phyloP scores from a whole-genome alignment of 306 rosid genomes.

The Betula pendula region DNA sequence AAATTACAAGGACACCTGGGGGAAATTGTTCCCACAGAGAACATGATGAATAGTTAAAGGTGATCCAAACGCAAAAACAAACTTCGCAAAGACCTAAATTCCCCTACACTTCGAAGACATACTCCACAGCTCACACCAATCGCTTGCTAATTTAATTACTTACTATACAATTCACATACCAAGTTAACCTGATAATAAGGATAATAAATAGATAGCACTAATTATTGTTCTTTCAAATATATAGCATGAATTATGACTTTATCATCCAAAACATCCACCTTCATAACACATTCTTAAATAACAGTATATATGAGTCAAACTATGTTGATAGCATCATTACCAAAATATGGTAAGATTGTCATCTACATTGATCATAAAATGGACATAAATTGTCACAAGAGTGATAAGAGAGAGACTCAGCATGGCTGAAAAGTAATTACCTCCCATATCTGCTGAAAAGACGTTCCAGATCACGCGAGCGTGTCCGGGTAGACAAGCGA shows the following conservation, averaged over 20 bases:
- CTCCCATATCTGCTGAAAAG: conserved; percentile 73
- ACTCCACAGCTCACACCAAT: conserved; percentile 30
- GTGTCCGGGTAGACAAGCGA: conserved; percentile 62
- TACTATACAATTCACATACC: conserved; percentile 13
- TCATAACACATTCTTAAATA: neutral
- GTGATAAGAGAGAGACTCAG: neutral
- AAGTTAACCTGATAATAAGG: neutral
- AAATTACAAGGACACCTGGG: conserved; percentile 55
- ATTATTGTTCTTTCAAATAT: neutral
- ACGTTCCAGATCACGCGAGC: conserved; percentile 72
- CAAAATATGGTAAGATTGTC: neutral
- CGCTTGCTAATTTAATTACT: conserved; percentile 20
- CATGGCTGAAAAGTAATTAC: conserved; percentile 30
- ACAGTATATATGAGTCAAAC: neutral
- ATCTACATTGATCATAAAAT: neutral
- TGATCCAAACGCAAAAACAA: conserved; percentile 46
- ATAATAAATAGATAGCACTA: no score
- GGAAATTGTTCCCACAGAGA: conserved; percentile 53
- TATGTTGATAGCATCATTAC: neutral
- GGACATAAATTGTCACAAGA: neutral
- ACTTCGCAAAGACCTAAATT: conserved; percentile 43
- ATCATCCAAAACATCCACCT: neutral
- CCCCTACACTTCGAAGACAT: conserved; percentile 31
- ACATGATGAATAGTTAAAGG: conserved; percentile 44
- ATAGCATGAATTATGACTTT: neutral